Evolutionary conservation across 2,329 filamentous ascomycete genomes (phyloP).

Genomic region (Curvularia verruculosa): DNA sequence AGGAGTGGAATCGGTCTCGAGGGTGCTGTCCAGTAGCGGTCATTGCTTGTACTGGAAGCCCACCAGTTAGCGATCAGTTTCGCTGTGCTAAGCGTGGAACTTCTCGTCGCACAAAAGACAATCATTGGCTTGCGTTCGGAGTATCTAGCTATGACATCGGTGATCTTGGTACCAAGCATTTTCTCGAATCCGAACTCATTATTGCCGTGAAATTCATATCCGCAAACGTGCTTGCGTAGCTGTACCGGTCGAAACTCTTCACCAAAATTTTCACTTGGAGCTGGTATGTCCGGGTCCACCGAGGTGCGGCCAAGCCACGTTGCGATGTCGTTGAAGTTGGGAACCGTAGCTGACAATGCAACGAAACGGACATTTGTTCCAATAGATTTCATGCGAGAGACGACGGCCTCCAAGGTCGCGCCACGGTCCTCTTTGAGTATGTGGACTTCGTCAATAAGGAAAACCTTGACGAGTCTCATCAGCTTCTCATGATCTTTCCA

Average conservation of each 20-base stretch:
- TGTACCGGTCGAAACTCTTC: slow-evolving; percentile 82
- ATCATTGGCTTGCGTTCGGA: slow-evolving; percentile 76
- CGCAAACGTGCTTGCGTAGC: slow-evolving; percentile 76
- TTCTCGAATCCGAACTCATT: slow-evolving; percentile 84
- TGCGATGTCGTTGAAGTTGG: slow-evolving; percentile 81
- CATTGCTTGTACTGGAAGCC: slow-evolving; percentile 56
- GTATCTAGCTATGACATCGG: slow-evolving; percentile 69
- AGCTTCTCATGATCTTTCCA: slow-evolving; percentile 81
- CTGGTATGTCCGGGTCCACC: slow-evolving; percentile 65
- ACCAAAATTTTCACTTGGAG: slow-evolving; percentile 71
- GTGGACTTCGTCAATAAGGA: slow-evolving; percentile 87
- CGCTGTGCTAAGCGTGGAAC: slow-evolving; percentile 72
- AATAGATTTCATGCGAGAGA: slow-evolving; percentile 85
- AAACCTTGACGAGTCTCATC: slow-evolving; percentile 76
- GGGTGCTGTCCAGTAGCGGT: slow-evolving; percentile 69
- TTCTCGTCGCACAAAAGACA: slow-evolving; percentile 81
- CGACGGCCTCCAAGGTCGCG: slow-evolving; percentile 80
- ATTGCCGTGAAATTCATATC: slow-evolving; percentile 62
- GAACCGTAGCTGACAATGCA: slow-evolving; percentile 81
- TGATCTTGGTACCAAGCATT: slow-evolving; percentile 68
- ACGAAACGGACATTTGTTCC: slow-evolving; percentile 78
- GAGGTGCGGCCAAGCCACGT: slow-evolving; percentile 75
- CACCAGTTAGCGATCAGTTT: slow-evolving; percentile 71
- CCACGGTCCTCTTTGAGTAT: slow-evolving; percentile 81
- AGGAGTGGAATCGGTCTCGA: slow-evolving; percentile 57